These are phyloP conservation scores for Fallopia convolvulus DNA, from an alignment of 148 eudicot species.

Conservation along the genomic window DNA sequence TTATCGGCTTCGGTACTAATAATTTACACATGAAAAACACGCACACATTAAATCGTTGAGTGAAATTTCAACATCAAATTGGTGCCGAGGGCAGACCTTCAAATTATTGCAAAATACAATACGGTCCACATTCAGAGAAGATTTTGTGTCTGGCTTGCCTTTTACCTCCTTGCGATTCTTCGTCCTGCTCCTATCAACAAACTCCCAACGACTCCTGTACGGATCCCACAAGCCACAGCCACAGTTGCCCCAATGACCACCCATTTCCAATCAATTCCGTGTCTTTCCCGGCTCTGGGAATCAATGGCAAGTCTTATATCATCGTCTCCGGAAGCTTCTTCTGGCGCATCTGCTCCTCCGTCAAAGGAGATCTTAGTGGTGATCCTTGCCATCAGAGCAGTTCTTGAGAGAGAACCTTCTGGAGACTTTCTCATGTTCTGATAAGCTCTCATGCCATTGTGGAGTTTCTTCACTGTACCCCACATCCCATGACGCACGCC, in stretches of 20 bases:
- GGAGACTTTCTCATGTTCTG: slow-evolving; percentile 44
- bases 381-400: slow-evolving; percentile 58
- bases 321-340: slow-evolving; percentile 28
- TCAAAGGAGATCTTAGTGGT: slow-evolving; percentile 50
- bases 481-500: slow-evolving; percentile 98
- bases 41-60: too few species aligned
- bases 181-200: slow-evolving; percentile 69
- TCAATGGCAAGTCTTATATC: slow-evolving; percentile 18
- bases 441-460: slow-evolving; percentile 79
- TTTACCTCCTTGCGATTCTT: slow-evolving; percentile 36
- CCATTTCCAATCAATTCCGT: slow-evolving; percentile 73
- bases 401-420: slow-evolving; percentile 45
- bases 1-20: too few species aligned
- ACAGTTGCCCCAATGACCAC: slow-evolving; percentile 69
- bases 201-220: slow-evolving; percentile 58
- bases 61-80: too few species aligned
- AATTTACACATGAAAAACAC: too few species aligned
- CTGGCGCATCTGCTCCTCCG: slow-evolving; percentile 19
- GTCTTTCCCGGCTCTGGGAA: neutral
- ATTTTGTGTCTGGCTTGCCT: too few species aligned
- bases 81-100: too few species aligned
- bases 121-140: too few species aligned
- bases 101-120: too few species aligned
- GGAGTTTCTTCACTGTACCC: slow-evolving; percentile 91
- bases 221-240: slow-evolving; percentile 77